These are phyloP conservation scores for Cynara cardunculus DNA, from an alignment of 129 eudicot species.

Conservation along the genomic window DNA sequence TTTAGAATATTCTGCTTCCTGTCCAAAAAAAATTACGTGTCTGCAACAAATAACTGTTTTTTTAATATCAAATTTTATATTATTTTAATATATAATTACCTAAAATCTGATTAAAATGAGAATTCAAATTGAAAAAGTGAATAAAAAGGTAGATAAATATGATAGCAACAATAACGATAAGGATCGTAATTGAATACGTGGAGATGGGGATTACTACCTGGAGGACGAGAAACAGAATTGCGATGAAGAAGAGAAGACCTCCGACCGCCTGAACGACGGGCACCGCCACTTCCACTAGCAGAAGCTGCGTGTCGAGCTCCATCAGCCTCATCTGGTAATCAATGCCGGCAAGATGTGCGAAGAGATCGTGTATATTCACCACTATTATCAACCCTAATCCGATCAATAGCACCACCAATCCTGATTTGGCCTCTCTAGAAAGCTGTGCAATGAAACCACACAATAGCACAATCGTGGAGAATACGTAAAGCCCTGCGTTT, in stretches of 20 bases:
- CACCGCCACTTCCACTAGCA: conserved; percentile 65
- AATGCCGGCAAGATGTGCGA: conserved; percentile 70
- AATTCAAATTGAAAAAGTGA: no score
- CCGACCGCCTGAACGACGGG: conserved; percentile 59
- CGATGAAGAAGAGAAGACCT: conserved; percentile 41
- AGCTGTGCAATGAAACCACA: conserved; percentile 66
- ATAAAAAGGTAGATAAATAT: no score
- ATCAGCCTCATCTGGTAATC: conserved; percentile 48
- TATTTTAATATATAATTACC: no score
- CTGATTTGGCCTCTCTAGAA: conserved; percentile 68
- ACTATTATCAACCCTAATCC: conserved; percentile 35
- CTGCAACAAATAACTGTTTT: neutral
- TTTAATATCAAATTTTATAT: neutral
- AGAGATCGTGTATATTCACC: conserved; percentile 74
- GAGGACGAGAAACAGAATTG: conserved; percentile 51
- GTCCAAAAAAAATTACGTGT: neutral
- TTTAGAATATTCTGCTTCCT: neutral
- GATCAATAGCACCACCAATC: conserved; percentile 59
- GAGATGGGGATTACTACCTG: conserved; percentile 36
- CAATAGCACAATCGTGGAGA: conserved; percentile 55
- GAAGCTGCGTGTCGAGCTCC: conserved; percentile 59
- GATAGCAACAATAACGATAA: neutral
- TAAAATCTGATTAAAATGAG: no score
- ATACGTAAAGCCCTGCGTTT: conserved; percentile 71
- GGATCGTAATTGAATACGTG: neutral